phyloP scores from a whole-genome alignment of 2,329 filamentous ascomycete species.

The Cadophora sp. region DNA sequence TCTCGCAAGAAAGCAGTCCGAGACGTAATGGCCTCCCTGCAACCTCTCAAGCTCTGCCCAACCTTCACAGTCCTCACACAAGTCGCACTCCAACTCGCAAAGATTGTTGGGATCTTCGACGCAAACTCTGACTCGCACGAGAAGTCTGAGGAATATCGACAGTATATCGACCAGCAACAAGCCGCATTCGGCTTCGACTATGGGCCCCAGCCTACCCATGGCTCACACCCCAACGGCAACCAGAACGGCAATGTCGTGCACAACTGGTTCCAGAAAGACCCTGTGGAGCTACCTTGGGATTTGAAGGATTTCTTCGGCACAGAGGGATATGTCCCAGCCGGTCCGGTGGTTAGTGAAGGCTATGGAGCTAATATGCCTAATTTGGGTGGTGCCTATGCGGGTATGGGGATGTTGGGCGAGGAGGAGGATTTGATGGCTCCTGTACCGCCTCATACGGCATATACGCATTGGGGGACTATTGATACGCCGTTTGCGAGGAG shows the following conservation, averaged over 20 bases:
- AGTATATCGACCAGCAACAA: constrained; percentile 38
- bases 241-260: constrained; percentile 29
- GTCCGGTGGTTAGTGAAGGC: constrained; percentile 9
- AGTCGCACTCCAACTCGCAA: constrained; percentile 42
- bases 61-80: constrained; percentile 42
- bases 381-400: constrained; percentile 26
- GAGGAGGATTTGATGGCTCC: constrained; percentile 29
- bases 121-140: constrained; percentile 27
- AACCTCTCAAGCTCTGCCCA: constrained; percentile 39
- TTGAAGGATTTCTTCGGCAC: constrained; percentile 40
- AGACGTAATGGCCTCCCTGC: constrained; percentile 39
- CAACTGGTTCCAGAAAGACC: constrained; percentile 40
- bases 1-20: constrained; percentile 39
- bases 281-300: constrained; percentile 38
- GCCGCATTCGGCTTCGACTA: constrained; percentile 33
- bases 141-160: constrained; percentile 32
- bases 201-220: constrained; percentile 20
- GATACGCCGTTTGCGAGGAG: constrained; percentile 35
- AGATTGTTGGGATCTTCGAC: constrained; percentile 44
- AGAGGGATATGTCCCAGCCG: constrained; percentile 31
- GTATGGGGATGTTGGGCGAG: constrained; percentile 22
- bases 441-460: constrained; percentile 34
- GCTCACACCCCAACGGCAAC: background rate
- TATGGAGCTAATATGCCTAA: constrained; percentile 19
- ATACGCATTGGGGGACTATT: constrained; percentile 38